Evolutionary conservation across 176 grass and related monocot species (phyloP).

Genomic region (Eragrostis curvula): DNA sequence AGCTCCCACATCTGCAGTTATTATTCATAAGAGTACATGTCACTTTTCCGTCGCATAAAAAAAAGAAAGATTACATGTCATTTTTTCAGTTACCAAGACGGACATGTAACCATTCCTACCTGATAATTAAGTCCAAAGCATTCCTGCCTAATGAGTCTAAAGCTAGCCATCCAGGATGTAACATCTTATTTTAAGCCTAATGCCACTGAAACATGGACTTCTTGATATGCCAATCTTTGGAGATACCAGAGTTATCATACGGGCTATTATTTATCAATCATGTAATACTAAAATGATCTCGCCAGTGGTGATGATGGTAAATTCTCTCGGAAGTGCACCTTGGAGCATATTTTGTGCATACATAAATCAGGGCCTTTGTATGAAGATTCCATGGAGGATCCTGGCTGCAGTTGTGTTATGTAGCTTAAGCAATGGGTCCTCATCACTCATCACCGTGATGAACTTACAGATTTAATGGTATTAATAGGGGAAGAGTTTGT

Average conservation of each 20-base stretch:
- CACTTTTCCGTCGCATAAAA: too few species aligned
- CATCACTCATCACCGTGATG: too few species aligned
- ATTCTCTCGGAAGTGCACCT: too few species aligned
- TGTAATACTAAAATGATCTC: neutral
- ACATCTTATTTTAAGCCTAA: neutral
- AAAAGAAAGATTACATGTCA: slow-evolving; percentile 13
- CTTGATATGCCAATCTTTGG: neutral
- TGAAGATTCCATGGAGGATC: too few species aligned
- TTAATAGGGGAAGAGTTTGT: too few species aligned
- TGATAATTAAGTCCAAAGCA: neutral
- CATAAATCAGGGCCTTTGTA: too few species aligned
- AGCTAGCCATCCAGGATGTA: neutral
- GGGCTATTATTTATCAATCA: neutral
- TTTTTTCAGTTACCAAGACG: slow-evolving; percentile 14
- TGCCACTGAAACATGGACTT: neutral
- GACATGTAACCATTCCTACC: neutral
- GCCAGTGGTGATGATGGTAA: neutral
- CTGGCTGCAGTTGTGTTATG: too few species aligned
- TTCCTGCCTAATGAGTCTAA: neutral
- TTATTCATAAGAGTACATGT: slow-evolving; percentile 11
- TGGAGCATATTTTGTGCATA: too few species aligned
- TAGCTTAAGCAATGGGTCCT: too few species aligned
- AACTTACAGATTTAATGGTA: too few species aligned
- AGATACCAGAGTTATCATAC: neutral
- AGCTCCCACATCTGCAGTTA: slow-evolving; percentile 80